phyloP scores from a whole-genome alignment of 2,329 filamentous ascomycete genomes.

The Neopestalotiopsis rosae region DNA sequence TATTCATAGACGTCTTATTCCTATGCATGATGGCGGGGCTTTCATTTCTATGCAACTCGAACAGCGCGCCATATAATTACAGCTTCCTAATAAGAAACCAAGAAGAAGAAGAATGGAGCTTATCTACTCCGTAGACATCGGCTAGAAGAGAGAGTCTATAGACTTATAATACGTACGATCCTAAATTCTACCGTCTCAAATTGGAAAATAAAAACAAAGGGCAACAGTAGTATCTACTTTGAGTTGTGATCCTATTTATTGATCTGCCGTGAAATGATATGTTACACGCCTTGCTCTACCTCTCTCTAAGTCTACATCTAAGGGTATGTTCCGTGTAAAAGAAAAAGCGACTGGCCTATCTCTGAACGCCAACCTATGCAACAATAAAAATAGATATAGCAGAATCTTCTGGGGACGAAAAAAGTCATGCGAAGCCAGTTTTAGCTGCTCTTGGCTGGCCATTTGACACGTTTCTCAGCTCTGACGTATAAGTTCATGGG shows the following conservation, averaged over 20 bases:
- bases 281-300: background rate
- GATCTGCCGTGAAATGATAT: background rate
- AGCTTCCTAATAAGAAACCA: too few relatives aligned
- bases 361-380: constrained; percentile 12
- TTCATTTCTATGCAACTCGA: too few relatives aligned
- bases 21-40: too few relatives aligned
- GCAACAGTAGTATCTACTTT: background rate
- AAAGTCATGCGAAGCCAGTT: constrained; percentile 1
- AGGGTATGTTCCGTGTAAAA: constrained; percentile 1
- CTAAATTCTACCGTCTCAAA: too few relatives aligned
- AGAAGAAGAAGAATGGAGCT: too few relatives aligned
- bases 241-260: background rate
- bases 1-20: too few relatives aligned
- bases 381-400: constrained; percentile 4
- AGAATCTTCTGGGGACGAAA: background rate
- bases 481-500: constrained; percentile 60
- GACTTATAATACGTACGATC: too few relatives aligned
- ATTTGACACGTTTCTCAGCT: constrained; percentile 53
- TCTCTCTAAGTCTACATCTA: constrained; percentile 6
- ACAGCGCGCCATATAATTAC: too few relatives aligned
- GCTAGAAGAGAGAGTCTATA: too few relatives aligned
- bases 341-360: background rate
- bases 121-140: too few relatives aligned
- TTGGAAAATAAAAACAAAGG: too few relatives aligned
- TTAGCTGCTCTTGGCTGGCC: constrained; percentile 41